Evolutionary conservation across 2,329 filamentous ascomycete species (phyloP).

Genomic region (Cercospora janseana): DNA sequence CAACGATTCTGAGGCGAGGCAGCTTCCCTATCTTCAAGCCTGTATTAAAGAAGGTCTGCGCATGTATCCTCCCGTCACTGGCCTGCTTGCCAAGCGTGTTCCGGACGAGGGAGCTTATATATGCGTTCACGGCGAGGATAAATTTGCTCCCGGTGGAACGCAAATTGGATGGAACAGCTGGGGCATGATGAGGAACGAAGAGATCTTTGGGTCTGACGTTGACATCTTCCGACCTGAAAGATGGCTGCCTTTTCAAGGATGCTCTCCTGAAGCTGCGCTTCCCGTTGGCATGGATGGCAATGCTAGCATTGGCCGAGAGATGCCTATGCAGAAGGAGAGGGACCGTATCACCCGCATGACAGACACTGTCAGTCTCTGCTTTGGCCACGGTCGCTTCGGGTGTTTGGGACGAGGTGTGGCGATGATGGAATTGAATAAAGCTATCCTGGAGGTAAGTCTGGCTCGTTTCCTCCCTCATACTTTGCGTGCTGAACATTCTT

Average conservation of each 20-base stretch:
- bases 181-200: conserved; percentile 40
- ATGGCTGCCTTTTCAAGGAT: conserved; percentile 30
- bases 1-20: conserved; percentile 46
- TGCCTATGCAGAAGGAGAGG: conserved; percentile 26
- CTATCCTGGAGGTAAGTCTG: conserved; percentile 38
- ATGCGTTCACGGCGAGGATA: conserved; percentile 38
- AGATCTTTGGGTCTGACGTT: conserved; percentile 40
- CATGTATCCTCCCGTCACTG: conserved; percentile 46
- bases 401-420: conserved; percentile 41
- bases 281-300: no score
- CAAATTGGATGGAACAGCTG: conserved; percentile 43
- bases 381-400: conserved; percentile 40
- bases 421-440: conserved; percentile 43
- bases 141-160: conserved; percentile 39
- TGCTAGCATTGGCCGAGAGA: no score
- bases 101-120: conserved; percentile 38
- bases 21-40: conserved; percentile 47
- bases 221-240: conserved; percentile 42
- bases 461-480: background rate
- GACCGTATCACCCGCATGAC: conserved; percentile 37
- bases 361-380: conserved; percentile 39
- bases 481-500: background rate
- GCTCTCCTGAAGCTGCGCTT: background rate
- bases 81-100: conserved; percentile 40
- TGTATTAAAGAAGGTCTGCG: conserved; percentile 50